Base-by-base conservation (phyloP, 106 monocot genomes). In the Apostasia ramifera region DNA sequence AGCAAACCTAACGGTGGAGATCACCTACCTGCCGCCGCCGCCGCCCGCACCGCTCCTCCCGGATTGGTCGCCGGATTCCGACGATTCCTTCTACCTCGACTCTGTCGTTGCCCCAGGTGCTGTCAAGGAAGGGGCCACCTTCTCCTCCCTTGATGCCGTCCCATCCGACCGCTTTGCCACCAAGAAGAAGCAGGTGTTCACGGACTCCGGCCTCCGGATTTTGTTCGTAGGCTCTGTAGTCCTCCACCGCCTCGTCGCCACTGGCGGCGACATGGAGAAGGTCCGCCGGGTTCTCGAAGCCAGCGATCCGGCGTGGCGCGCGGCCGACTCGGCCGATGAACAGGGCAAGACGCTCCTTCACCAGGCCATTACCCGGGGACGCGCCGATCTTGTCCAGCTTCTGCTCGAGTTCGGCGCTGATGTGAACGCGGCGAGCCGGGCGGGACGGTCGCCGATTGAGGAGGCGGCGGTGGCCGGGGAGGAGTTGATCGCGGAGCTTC, bases 161-260 rank as follows among this genome's bases (percentile, higher is more conserved):
- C 80, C 77, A 5, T 41, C 2, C 40, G 84, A 85, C 44, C 81
- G 84, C 80, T 85, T 85, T 71, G 71, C 81, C 15, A 55, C 73
- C 41, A 81, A 57, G 77, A 85, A 74, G 77, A 85, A 85, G 70
- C 80, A 81, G 63, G 84, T 85, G 68, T 85, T 85, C 62, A 67
- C 51, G 6, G 80, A 85, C 57, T 77, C 73, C 58, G 74, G 74
- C 46, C 47, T 85, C 61, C 47, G 66, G 61, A 6, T 71, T 5
- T 69, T 71, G 59, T 85, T 81, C 55, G 77, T 85, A 3, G 84
- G 84, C 1, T 80, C 84, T 10, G 57, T 70, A n/a, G 84, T 85
- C 49, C 47, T 81, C 7, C 46, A 71, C 12, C 84, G 76, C 15
- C 66, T 85, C 6, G 70, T 81, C 4, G 26, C 6, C 1, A 67